Base-by-base conservation (phyloP, 345 rosid species). In the Pseudoturritis turrita region DNA sequence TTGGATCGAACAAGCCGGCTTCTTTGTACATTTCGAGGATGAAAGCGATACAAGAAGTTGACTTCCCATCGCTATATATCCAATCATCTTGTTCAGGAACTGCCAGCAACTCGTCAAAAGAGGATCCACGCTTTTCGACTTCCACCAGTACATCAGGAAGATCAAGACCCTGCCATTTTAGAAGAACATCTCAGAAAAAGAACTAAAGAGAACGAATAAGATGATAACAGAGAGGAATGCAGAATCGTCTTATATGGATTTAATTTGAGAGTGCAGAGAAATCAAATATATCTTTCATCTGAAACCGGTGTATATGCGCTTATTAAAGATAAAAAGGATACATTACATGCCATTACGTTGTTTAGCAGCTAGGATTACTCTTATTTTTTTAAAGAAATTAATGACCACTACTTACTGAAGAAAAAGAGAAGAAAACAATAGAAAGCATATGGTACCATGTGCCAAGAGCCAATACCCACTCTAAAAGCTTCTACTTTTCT, bases 51-150 rank as follows among this genome's bases (percentile, higher is more conserved):
- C 99, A 96, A 10, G 99, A 90, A 50, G 96, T 79, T 4, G 99
- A 96, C 81, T 86, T 90, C 76, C 99, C 99, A 71, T 96, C 99
- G 21, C 83, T 81, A 59, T 96, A 92, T 57, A 85, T 11, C 99
- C 99, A 96, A 68, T 89, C 87, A 77, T 96, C 99, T 72, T 85
- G 88, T 79, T 96, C 99, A n/a, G 99, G 97, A 78, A 96, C 73
- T n/a, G 96, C 78, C 72, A 92, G 83, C 79, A 96, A 63, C 81
- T 89, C 83, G 56, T 84, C 97, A 71, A 96, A 96, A 35, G 98
- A 85, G 33, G 87, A 86, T 7, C 98, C 98, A 51, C 90, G 95
- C 81, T 71, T 92, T 80, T 88, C 98, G 7, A 67, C 72, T 86
- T 96, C 99, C 36, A 90, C 97, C 33, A 96, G 63, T 76, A 96